A percentile compares a stretch with the other conserved stretches of the same genome.
Conservation (phyloP, 106 monocot species). For the Chionographis japonica region DNA sequence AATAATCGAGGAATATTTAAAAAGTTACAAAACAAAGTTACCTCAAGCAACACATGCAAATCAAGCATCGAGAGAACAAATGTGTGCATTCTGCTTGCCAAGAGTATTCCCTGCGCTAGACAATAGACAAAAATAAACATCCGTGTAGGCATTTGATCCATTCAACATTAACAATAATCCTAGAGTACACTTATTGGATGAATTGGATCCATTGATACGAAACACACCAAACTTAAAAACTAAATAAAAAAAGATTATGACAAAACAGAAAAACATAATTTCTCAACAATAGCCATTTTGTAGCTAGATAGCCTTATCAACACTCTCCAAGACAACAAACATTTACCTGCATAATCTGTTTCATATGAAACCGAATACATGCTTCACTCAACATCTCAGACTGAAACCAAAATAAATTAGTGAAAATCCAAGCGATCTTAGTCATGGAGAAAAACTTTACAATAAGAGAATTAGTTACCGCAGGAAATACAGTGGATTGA, state of each 20-base stretch:
- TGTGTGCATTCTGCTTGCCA: conserved; percentile 43
- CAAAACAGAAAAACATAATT: too few species aligned
- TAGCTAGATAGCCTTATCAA: too few species aligned
- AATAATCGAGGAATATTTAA: too few species aligned
- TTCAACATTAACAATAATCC: too few species aligned
- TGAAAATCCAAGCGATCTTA: neutral
- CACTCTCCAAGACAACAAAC: neutral
- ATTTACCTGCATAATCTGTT: conserved; percentile 50
- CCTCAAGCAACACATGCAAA: conserved; percentile 47
- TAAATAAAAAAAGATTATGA: too few species aligned
- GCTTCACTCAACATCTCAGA: conserved; percentile 26
- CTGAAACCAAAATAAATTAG: conserved; percentile 27
- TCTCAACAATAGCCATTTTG: too few species aligned
- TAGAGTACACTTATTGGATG: too few species aligned
- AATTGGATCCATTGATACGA: too few species aligned
- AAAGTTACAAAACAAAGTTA: conserved; percentile 2
- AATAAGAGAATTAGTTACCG: conserved; percentile 21
- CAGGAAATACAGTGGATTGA: conserved; percentile 40
- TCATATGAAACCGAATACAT: conserved; percentile 39
- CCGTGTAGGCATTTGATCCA: too few species aligned
- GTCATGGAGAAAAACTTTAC: neutral
- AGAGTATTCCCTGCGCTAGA: conserved; percentile 51
- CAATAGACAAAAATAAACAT: neutral
- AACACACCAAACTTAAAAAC: too few species aligned
- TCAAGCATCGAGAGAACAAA: conserved; percentile 48